Evolutionary conservation across 257 asterid species (phyloP), one percentile per base, ranked within the genome.

Genomic region (Ballota nigra): DNA sequence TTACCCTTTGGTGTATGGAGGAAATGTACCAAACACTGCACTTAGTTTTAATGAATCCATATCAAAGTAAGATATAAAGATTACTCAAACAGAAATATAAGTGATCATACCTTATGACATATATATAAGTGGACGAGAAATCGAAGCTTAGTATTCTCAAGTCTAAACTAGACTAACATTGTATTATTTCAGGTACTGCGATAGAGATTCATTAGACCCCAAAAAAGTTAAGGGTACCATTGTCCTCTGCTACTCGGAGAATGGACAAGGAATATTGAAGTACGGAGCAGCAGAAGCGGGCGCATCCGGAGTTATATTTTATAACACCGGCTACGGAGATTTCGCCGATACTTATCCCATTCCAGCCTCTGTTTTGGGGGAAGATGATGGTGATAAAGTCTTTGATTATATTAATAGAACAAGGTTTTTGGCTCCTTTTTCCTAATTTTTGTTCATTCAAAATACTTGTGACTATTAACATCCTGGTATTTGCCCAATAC

Each of bases 11-110:
- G 73, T 78, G 23, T 77, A 77, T 55, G 85, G 73, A 56, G 78
- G 82, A 70, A 38, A 78, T 40, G 74, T 81, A 66, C 82, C 80
- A 12, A 87, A 83, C 66, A 72, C 61, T 6, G 59, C 79, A 7
- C 76, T 72, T 6, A 86, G 86, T 26, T 74, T 41, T 51, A 29
- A 62, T 52, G 34, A 80, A 63, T 45, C 77, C 51, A 3, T 36
- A 2, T 87, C 89, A 59, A 83, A 84, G 92, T 82, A 75, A 24
- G 43, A 11, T 23, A 43, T 29, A 4, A 29, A 29, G 5, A 29
- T 29, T n/a, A n/a, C n/a, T n/a, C n/a, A n/a, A n/a, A n/a, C n/a
- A n/a, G n/a, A n/a, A n/a, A n/a, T n/a, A n/a, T 29, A 29, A 29
- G 3, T 29, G 34, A 29, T 29, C 34, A 29, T 29, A 29, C 34